Evolutionary conservation across 305 asterid genomes (phyloP), one percentile per base, ranked within the genome.

Genomic region (Rubia occidens): DNA sequence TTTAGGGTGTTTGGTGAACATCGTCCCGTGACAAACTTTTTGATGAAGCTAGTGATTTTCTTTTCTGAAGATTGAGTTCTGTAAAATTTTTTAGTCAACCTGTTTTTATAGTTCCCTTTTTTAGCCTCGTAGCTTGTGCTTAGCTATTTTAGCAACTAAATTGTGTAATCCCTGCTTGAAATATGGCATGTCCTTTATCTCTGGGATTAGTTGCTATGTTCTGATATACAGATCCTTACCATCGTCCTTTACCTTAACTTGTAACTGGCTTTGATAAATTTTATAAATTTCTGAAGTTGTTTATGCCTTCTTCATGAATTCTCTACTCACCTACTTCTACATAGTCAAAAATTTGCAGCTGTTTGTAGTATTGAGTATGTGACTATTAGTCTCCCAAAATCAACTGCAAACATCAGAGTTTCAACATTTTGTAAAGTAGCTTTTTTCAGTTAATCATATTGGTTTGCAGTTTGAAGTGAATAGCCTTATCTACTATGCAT

Each of bases 321-420:
- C 44, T 35, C 42, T 10, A 2, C 3, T 2, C 8, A 13, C 49
- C 17, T 42, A 64, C 17, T 39, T n/a, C 42, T 18, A 17, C 6
- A 63, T n/a, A 3, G 51, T 63, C 35, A 64, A 42, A 54, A 42
- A 64, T n/a, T 42, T 64, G 26, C 42, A 64, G 68, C 44, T 39
- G 67, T 39, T 35, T 0, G 42, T 11, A 15, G 37, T 32, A 11
- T 47, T 67, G 58, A 17, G 61, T 47, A 1, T 32, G 37, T 32
- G n/a, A 51, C 26, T 29, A 49, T 45, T 66, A 3, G 20, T 66
- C 21, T 66, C 13, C 21, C 18, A 29, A 44, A 11, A 14, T 13
- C 51, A 29, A 35, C 35, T 37, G 39, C 3, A 20, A 68, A 54
- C 39, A 18, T 18, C 51, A 26, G 60, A 21, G 32, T 29, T 20